These are phyloP conservation scores for Apiotrichum gamsii DNA, from an alignment of 1,284 basidiomycete species.

Conservation along the genomic window DNA sequence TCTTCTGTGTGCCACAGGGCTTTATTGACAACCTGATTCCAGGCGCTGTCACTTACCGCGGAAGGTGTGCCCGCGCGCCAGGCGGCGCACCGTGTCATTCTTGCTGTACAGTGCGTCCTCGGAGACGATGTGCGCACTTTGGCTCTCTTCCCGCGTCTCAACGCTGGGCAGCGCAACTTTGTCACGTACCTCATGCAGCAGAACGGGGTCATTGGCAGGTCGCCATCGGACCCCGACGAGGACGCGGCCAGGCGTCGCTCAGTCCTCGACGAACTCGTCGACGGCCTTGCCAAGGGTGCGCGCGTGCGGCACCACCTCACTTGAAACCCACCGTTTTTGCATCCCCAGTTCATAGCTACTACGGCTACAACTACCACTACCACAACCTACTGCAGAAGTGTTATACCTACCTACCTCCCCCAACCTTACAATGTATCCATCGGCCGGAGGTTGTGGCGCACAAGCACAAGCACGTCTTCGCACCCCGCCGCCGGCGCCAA, in stretches of 20 bases:
- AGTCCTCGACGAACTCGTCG: conserved; percentile 1
- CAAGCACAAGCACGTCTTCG: no score
- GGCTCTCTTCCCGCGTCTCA: conserved; percentile 28
- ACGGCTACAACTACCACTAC: no score
- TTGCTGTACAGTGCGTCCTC: conserved; percentile 38
- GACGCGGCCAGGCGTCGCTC: conserved; percentile 1
- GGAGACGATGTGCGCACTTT: conserved; percentile 28
- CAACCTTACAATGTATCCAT: no score
- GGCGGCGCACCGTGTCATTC: conserved; percentile 33
- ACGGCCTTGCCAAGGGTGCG: background rate
- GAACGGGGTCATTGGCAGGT: conserved; percentile 22
- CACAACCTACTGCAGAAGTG: no score
- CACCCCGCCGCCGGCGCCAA: no score
- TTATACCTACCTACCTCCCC: no score
- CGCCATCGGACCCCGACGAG: background rate
- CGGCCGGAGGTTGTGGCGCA: no score
- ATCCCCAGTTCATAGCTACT: no score
- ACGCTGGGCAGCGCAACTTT: conserved; percentile 31
- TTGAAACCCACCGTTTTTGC: no score
- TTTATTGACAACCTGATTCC: background rate
- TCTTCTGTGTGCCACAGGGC: background rate
- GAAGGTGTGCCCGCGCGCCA: conserved; percentile 28
- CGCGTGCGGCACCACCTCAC: background rate
- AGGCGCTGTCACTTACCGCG: conserved; percentile 16
- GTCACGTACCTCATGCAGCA: conserved; percentile 40